A percentile compares a stretch with the other conserved stretches of the same genome.
phyloP scores from a whole-genome alignment of 441 rosid genomes.

The Arabidopsis lyrata region DNA sequence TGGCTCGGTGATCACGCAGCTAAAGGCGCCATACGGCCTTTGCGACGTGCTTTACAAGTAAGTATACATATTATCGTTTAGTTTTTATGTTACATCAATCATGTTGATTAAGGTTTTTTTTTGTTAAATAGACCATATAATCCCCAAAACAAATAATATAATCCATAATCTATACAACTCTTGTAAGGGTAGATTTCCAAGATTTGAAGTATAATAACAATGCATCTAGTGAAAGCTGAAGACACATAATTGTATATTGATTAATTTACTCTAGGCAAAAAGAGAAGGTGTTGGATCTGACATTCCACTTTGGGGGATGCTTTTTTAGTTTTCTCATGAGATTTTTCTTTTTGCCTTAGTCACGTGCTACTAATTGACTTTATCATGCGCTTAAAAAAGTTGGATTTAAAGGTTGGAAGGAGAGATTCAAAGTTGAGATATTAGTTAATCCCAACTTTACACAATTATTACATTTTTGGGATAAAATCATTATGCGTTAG shows the following conservation, averaged over 20 bases:
- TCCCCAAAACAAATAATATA: background rate
- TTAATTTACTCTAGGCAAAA: slow-evolving; percentile 20
- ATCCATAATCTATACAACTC: background rate
- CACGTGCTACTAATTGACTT: slow-evolving; percentile 45
- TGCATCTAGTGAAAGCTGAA: slow-evolving; percentile 19
- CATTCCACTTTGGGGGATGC: slow-evolving; percentile 41
- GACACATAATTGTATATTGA: slow-evolving; percentile 18
- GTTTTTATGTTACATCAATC: background rate
- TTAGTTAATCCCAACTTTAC: slow-evolving; percentile 24
- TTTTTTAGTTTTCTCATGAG: slow-evolving; percentile 26
- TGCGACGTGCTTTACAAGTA: slow-evolving; percentile 92
- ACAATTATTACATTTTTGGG: slow-evolving; percentile 17
- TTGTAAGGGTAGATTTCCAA: background rate
- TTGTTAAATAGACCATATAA: background rate
- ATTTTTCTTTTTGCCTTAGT: slow-evolving; percentile 28
- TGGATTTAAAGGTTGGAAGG: slow-evolving; percentile 15
- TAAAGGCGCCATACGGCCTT: slow-evolving; percentile 84
- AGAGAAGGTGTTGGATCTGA: slow-evolving; percentile 31
- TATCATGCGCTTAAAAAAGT: slow-evolving; percentile 21
- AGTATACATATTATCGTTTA: slow-evolving; percentile 41
- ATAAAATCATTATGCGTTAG: slow-evolving; percentile 19
- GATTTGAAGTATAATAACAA: slow-evolving; percentile 9
- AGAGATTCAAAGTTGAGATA: slow-evolving; percentile 36
- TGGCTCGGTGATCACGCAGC: slow-evolving; percentile 93
- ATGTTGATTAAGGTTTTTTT: background rate